Conservation (phyloP, 78 protist genomes). For the Emiliania huxleyi region DNA sequence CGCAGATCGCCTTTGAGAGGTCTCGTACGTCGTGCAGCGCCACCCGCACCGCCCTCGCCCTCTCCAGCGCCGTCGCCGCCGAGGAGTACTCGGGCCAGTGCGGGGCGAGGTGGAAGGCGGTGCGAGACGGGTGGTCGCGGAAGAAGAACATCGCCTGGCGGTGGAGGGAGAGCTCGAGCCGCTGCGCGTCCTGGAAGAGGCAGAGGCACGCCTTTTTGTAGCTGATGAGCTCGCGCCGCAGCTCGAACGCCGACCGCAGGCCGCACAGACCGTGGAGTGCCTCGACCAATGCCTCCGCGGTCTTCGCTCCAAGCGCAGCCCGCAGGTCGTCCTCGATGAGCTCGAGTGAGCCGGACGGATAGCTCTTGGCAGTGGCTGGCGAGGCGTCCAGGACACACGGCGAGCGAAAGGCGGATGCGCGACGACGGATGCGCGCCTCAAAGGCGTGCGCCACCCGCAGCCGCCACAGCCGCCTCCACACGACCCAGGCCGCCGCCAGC, state of each 20-base stretch:
- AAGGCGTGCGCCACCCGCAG: too few species aligned
- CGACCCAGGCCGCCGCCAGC: too few species aligned
- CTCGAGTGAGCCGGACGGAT: too few species aligned
- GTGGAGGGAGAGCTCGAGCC: background rate
- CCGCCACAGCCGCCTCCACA: too few species aligned
- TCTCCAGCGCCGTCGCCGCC: background rate
- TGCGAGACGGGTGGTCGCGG: background rate
- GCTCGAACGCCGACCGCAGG: background rate
- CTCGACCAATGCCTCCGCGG: background rate
- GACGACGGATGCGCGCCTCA: too few species aligned
- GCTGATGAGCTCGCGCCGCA: conserved; percentile 5
- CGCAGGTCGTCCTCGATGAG: too few species aligned
- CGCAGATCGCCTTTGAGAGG: background rate
- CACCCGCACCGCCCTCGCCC: background rate
- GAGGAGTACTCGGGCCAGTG: background rate
- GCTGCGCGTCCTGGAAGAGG: background rate
- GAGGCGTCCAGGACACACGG: too few species aligned
- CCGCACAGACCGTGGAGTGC: background rate
- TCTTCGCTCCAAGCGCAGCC: too few species aligned
- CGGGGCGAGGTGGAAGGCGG: too few species aligned
- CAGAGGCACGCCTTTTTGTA: background rate
- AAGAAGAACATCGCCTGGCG: background rate
- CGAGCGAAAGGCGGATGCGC: too few species aligned
- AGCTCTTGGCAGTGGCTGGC: too few species aligned
- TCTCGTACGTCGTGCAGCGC: conserved; percentile 1